Evolutionary conservation across 768 basidiomycete genomes (phyloP), one percentile per base, ranked within the genome.

Genomic region (Collybia sp.): DNA sequence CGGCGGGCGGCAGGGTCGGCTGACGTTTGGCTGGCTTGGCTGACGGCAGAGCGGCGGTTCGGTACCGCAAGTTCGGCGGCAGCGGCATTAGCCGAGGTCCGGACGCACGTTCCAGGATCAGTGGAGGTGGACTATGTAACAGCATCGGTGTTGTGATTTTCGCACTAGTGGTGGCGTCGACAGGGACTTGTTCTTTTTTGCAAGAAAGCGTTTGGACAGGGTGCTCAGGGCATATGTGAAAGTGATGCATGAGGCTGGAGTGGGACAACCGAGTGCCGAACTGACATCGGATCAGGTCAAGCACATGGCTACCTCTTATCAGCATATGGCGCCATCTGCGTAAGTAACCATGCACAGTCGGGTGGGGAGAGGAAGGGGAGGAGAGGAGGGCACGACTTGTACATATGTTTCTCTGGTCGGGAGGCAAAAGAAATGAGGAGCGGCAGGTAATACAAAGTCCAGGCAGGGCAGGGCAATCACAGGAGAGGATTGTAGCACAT

Each of bases 21-120:
- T 16, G 51, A 51, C 13, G 68, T 85, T 19, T 86, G 83, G 80
- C 58, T 79, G 11, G 70, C 71, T 12, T 65, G 78, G 19, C 63
- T 85, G 11, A 65, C 64, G 16, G 70, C 69, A 3, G 80, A 82
- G 47, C 56, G 56, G 18, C 25, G 48, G 37, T 56, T 54, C 42
- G 56, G 50, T 12, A 42, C 42, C 41, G 52, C 37, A 33, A 59
- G 48, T 5, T 64, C 58, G 20, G 54, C 65, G 36, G 48, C 56
- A 8, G 57, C 59, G 19, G 63, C 64, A 9, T 81, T 77, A 75
- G 53, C 49, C 19, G 69, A 73, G 49, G 79, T 79, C 16, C 65
- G 80, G 32, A 52, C 53, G 13, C 46, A 48, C 1, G 73, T 73
- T 16, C 49, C 44, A 20, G 59, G 60, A 43, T 46, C 51, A 12